A percentile compares a stretch with the other conserved stretches of the same genome.
Evolutionary conservation across 805 yeast species (phyloP).

Genomic region (Wickerhamomyces canadensis): DNA sequence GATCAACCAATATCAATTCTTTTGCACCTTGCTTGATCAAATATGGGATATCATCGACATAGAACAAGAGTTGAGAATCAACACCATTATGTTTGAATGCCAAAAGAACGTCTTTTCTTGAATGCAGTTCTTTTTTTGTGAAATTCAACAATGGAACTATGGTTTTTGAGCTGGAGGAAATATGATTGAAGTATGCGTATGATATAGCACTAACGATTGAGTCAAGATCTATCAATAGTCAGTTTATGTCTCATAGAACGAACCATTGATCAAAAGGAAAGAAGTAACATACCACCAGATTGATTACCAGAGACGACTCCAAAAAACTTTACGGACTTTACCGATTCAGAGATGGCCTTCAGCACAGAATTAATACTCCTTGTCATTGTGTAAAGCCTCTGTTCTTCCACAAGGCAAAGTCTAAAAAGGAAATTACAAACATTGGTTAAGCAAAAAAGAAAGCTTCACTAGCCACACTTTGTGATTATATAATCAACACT

Average conservation of each 20-base stretch:
- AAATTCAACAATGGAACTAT: slow-evolving; percentile 76
- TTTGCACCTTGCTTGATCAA: slow-evolving; percentile 19
- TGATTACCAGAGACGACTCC: slow-evolving; percentile 73
- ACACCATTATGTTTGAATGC: slow-evolving; percentile 46
- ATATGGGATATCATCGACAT: slow-evolving; percentile 57
- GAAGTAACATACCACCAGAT: slow-evolving; percentile 45
- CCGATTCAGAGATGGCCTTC: neutral
- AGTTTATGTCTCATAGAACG: neutral
- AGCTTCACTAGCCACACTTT: too few relatives aligned
- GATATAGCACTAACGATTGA: slow-evolving; percentile 75
- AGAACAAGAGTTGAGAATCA: slow-evolving; percentile 45
- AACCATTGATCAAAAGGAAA: neutral
- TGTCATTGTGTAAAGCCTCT: neutral
- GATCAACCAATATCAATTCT: slow-evolving; percentile 71
- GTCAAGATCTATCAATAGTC: slow-evolving; percentile 52
- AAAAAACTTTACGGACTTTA: slow-evolving; percentile 4
- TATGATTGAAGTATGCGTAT: slow-evolving; percentile 54
- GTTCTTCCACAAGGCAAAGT: too few relatives aligned
- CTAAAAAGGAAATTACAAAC: too few relatives aligned
- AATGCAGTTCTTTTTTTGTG: slow-evolving; percentile 52
- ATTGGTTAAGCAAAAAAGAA: too few relatives aligned
- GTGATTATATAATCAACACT: too few relatives aligned
- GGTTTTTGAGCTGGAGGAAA: slow-evolving; percentile 24
- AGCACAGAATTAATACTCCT: slow-evolving; percentile 5
- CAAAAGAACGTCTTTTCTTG: slow-evolving; percentile 66